Conservation (phyloP, 768 basidiomycete species). For the Pleurotus salmoneostramineus region DNA sequence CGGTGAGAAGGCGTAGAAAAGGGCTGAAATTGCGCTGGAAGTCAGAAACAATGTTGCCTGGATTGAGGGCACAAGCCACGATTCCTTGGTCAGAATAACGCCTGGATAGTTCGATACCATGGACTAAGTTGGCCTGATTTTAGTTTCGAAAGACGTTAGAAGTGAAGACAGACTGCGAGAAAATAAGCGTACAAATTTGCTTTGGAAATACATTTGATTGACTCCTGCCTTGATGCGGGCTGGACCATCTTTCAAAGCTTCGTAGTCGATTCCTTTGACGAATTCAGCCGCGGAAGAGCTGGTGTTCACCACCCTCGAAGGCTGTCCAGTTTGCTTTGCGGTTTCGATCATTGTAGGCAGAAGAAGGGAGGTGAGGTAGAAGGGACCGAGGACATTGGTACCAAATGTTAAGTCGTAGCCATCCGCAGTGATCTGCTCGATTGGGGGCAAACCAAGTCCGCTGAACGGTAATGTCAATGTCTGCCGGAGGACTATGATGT, state of each 20-base stretch:
- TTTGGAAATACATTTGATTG: conserved; percentile 25
- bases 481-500: neutral
- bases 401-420: conserved; percentile 59
- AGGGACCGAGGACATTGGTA: conserved; percentile 53
- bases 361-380: conserved; percentile 45
- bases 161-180: neutral
- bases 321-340: conserved; percentile 35
- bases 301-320: conserved; percentile 38
- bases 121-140: conserved; percentile 39
- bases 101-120: conserved; percentile 41
- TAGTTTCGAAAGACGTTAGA: neutral
- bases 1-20: neutral
- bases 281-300: conserved; percentile 36
- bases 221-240: conserved; percentile 18
- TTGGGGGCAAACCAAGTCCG: conserved; percentile 42
- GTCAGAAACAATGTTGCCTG: conserved; percentile 29
- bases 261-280: conserved; percentile 29
- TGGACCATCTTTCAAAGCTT: conserved; percentile 33
- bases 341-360: conserved; percentile 41
- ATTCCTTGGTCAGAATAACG: conserved; percentile 44
- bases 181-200: conserved; percentile 38
- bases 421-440: conserved; percentile 35
- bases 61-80: conserved; percentile 40
- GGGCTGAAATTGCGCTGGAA: conserved; percentile 15
- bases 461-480: conserved; percentile 18